These are phyloP conservation scores for Picea abies DNA, from an alignment of 83 land plant species.

Conservation along the genomic window DNA sequence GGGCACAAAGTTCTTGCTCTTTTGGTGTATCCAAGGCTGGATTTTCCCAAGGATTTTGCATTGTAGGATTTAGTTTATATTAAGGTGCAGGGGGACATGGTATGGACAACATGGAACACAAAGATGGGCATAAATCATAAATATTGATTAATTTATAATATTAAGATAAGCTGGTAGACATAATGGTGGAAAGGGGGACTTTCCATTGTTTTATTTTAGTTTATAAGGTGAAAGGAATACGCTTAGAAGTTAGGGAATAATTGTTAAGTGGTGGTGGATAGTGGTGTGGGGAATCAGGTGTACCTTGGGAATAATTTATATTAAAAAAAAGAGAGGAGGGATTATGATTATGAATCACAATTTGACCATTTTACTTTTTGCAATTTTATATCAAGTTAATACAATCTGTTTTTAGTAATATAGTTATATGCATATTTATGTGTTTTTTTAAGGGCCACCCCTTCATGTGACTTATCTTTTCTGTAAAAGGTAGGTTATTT, in stretches of 20 bases:
- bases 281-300: neutral
- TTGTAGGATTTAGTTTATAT: neutral
- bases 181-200: neutral
- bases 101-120: slow-evolving; percentile 7
- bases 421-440: no score
- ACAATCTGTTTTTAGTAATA: no score
- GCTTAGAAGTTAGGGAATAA: neutral
- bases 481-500: no score
- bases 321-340: no score
- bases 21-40: slow-evolving; percentile 1
- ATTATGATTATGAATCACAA: no score
- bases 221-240: neutral
- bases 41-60: neutral
- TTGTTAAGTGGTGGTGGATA: no score
- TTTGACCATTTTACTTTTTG: no score
- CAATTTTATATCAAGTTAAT: no score
- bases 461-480: no score
- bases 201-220: neutral
- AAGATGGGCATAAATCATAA: neutral
- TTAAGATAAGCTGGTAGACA: neutral
- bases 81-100: neutral
- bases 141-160: neutral
- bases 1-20: neutral
- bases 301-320: no score
- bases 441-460: no score